These are phyloP conservation scores for Ananas comosus DNA, from an alignment of 176 grass and related monocot genomes.

Conservation along the genomic window DNA sequence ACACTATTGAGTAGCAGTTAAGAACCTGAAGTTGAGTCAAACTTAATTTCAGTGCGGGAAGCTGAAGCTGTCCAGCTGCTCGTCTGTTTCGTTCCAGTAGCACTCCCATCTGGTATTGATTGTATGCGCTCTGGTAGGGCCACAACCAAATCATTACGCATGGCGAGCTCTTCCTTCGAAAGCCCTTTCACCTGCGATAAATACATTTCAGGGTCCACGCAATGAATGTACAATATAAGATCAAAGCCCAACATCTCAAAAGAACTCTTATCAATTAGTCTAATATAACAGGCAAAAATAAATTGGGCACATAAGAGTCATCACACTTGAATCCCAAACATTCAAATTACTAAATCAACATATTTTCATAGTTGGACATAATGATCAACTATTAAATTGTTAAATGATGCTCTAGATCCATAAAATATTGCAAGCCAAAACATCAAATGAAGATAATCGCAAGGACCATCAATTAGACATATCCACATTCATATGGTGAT, in stretches of 20 bases:
- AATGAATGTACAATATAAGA: background rate
- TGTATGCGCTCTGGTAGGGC: slow-evolving; percentile 89
- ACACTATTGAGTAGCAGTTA: background rate
- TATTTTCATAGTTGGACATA: background rate
- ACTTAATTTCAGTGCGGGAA: slow-evolving; percentile 58
- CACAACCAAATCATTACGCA: slow-evolving; percentile 62
- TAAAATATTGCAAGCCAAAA: no score
- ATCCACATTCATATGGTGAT: no score
- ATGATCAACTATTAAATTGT: no score
- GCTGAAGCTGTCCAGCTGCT: slow-evolving; percentile 70
- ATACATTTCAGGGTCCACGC: background rate
- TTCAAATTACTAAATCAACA: background rate
- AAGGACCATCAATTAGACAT: no score
- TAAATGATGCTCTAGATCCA: no score
- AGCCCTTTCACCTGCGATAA: slow-evolving; percentile 83
- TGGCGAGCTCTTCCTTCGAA: slow-evolving; percentile 75
- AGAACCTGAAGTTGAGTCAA: slow-evolving; percentile 69
- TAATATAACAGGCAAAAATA: background rate
- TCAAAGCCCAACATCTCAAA: background rate
- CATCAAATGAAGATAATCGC: no score
- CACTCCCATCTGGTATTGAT: slow-evolving; percentile 82
- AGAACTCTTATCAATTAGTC: background rate
- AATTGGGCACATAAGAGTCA: background rate
- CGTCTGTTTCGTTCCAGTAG: slow-evolving; percentile 55
- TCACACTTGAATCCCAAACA: background rate